These are phyloP conservation scores for Peltaster fructicola DNA, from an alignment of 2,329 filamentous ascomycete genomes.

Conservation along the genomic window DNA sequence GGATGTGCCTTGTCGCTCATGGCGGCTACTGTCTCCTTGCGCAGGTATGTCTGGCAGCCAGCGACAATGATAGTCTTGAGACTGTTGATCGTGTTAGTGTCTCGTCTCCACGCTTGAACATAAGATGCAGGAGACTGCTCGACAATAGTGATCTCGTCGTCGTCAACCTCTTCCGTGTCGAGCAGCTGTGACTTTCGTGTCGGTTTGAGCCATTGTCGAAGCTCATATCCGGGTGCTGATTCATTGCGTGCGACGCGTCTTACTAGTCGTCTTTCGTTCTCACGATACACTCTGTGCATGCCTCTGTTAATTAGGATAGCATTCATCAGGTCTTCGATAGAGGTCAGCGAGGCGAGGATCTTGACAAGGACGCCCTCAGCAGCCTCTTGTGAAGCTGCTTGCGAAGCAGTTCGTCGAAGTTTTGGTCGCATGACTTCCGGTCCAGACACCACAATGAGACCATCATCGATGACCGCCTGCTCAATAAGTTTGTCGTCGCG, in stretches of 20 bases:
- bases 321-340: slow-evolving; percentile 37
- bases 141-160: no score
- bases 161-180: no score
- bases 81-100: slow-evolving; percentile 37
- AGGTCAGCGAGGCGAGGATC: slow-evolving; percentile 33
- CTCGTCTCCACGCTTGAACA: no score
- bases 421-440: slow-evolving; percentile 2
- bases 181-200: no score
- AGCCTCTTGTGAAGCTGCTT: slow-evolving; percentile 3
- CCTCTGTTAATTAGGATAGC: slow-evolving; percentile 36
- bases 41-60: slow-evolving; percentile 38
- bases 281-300: slow-evolving; percentile 41
- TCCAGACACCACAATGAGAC: slow-evolving; percentile 6
- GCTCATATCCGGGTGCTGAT: slow-evolving; percentile 42
- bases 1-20: slow-evolving; percentile 30
- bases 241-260: slow-evolving; percentile 33
- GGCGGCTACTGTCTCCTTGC: slow-evolving; percentile 37
- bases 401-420: background rate
- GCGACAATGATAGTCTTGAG: slow-evolving; percentile 39
- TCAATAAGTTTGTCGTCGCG: background rate
- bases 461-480: slow-evolving; percentile 6
- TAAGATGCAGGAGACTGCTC: slow-evolving; percentile 38
- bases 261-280: slow-evolving; percentile 36
- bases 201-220: slow-evolving; percentile 39
- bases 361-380: slow-evolving; percentile 33